Evolutionary conservation across 2,329 filamentous ascomycete genomes (phyloP), one percentile per base, ranked within the genome.

Genomic region (Thielaviopsis punctulata): DNA sequence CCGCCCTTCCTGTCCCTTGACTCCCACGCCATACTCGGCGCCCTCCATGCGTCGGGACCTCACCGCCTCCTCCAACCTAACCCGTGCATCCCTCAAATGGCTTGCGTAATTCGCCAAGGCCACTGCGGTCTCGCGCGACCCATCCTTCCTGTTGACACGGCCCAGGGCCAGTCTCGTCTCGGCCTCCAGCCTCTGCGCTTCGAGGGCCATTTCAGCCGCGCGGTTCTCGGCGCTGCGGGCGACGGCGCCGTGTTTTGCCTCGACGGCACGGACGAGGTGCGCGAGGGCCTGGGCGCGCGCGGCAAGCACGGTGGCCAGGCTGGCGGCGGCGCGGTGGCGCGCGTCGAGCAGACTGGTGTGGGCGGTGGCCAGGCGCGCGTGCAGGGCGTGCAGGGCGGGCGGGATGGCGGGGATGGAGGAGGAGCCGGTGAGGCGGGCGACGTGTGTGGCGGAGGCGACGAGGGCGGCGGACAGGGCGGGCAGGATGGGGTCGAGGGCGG

Each of bases 181-280:
- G 12, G 64, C 58, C 24, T 69, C 65, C 44, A 68, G 66, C 15
- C 62, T 60, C 52, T 68, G 66, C 1, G 75, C 71, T 3, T 65
- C 61, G 1, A 75, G 63, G 0, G 67, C 63, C 1, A 70, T 65
- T 30, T 71, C 65, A 1, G 65, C 60, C 23, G 74, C 73, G 41
- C 68, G 68, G n/a, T 77, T 68, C 58, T 73, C 72, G 2, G 77
- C 65, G 13, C 66, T 70, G 4, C 72, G 67, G 1, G 74, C 72
- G 4, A 75, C 64, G 19, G 69, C 64, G 25, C 72, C 72, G 60
- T 79, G 75, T 57, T 79, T 79, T 2, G 69, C 65, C 56, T 79
- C 76, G 1, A 79, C 67, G 2, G 67, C 60, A 51, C 69, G 69
- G n/a, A 77, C 60, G 1, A 78, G 67, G 15, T 65, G 61, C 1